Evolutionary conservation across 768 basidiomycete genomes (phyloP).

Genomic region (Phylloporus scabripes): DNA sequence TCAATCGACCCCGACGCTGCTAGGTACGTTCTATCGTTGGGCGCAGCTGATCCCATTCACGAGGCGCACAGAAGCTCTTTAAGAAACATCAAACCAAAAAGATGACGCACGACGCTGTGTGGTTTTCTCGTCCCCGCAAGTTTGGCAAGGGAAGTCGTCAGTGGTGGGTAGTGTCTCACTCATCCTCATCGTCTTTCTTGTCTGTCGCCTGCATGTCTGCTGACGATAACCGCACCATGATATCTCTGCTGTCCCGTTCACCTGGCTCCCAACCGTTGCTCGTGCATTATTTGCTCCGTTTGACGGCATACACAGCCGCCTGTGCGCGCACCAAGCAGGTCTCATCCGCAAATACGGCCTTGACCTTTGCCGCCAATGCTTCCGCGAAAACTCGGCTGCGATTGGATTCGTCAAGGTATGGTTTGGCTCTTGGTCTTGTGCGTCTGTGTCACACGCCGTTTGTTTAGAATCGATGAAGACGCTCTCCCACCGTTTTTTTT

Average conservation of each 20-base stretch:
- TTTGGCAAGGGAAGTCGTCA: conserved; percentile 94
- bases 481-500: not conserved
- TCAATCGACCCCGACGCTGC: conserved; percentile 11
- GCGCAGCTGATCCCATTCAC: not conserved
- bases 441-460: not conserved
- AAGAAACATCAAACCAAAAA: conserved; percentile 43
- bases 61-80: not conserved
- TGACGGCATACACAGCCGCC: conserved; percentile 53
- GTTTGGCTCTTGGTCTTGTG: not conserved
- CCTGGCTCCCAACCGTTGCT: not conserved
- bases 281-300: not conserved
- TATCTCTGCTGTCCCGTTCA: not conserved
- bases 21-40: conserved; percentile 14
- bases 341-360: conserved; percentile 96
- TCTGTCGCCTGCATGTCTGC: not conserved
- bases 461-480: conserved; percentile 42
- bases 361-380: conserved; percentile 97
- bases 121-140: conserved; percentile 95
- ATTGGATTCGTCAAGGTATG: conserved; percentile 94
- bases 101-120: conserved; percentile 99
- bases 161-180: conserved; percentile 56
- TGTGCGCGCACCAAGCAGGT: conserved; percentile 96
- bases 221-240: not conserved
- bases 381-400: conserved; percentile 90
- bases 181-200: not conserved